Evolutionary conservation across 345 rosid species (phyloP), one percentile per base, ranked within the genome.

Genomic region (Odontarrhena argentea): DNA sequence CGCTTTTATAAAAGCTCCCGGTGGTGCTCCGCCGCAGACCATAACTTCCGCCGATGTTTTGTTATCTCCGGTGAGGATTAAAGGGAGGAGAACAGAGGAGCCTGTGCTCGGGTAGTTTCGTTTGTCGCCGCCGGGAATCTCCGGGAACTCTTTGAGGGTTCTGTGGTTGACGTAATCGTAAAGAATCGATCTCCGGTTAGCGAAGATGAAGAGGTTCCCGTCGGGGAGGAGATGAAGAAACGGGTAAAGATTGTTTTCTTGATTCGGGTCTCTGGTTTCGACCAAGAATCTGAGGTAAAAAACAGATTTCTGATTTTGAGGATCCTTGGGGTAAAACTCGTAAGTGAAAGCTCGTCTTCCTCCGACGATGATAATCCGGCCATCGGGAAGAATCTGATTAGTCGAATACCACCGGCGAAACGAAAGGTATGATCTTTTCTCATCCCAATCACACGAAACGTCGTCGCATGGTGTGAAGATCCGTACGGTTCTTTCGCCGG

Each of bases 201-300:
- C 92, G 63, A 91, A 91, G 40, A 91, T 76, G 81, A 86, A 86
- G 13, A 91, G 85, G 51, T 87, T 87, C 0, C 97, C 96, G 52
- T 85, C 87, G 4, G 92, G 92, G 4, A 87, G 67, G 1, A 91
- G 76, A 70, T 87, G 89, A 74, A 87, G 58, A 73, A 91, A 87
- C 1, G 97, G 97, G 46, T 91, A 91, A 37, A 91, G 92, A 74
- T 87, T 91, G 83, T 85, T 87, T 60, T 91, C 96, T 73, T 87
- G 89, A 15, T 34, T 65, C 0, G 45, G 58, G 53, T 91, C 97
- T 74, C 80, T 79, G 5, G 96, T 91, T 30, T 83, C 84, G 0
- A 42, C 35, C 87, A 91, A 86, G 86, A 91, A 91, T 11, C 65
- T 57, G 40, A 82, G 78, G 55, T 73, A 67, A 54, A 63, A 74